Base-by-base conservation (phyloP, 345 rosid genomes). In the Rhodamnia rubescens region DNA sequence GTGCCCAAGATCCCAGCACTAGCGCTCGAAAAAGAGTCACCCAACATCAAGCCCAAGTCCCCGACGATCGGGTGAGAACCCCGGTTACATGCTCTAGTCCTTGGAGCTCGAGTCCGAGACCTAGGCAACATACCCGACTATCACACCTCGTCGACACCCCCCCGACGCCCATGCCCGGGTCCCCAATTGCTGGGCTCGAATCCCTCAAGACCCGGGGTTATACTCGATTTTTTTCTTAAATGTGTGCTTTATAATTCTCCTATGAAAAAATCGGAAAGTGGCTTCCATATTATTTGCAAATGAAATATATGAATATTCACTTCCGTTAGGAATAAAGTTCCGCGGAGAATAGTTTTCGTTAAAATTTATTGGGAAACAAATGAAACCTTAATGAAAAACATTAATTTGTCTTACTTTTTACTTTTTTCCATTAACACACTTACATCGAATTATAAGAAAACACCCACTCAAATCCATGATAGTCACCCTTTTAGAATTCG, bases 101-200 rank as follows among this genome's bases (percentile, higher is more conserved):
- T 13, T 4, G 0, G 0, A 61, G 21, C 10, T 29, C 15, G 40
- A 61, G 40, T 36, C 11, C 5, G 0, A 61, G 74, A 61, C 74
- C 40, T 4, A 27, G 6, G 74, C 4, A 0, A n/a, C 69, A n/a
- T 59, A 0, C 74, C 40, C 7, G 27, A 59, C 9, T 27, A 12
- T 29, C 74, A 13, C 29, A 29, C 74, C 74, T 59, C 16, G 9
- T 13, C 1, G 1, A 7, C 15, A 2, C 74, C 9, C 2, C 36
- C 3, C 1, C 0, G 40, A 59, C 4, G 1, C 0, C 69, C 9
- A 12, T 59, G 32, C 36, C 1, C 7, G 0, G 0, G 6, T 59
- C 74, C 18, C 36, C 9, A 27, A 59, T n/a, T n/a, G n/a, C n/a
- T 44, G 0, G 4, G 14, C 15, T 12, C 8, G n/a, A 58, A 29